Base-by-base conservation (phyloP, 306 rosid species). In the Purshia tridentata region DNA sequence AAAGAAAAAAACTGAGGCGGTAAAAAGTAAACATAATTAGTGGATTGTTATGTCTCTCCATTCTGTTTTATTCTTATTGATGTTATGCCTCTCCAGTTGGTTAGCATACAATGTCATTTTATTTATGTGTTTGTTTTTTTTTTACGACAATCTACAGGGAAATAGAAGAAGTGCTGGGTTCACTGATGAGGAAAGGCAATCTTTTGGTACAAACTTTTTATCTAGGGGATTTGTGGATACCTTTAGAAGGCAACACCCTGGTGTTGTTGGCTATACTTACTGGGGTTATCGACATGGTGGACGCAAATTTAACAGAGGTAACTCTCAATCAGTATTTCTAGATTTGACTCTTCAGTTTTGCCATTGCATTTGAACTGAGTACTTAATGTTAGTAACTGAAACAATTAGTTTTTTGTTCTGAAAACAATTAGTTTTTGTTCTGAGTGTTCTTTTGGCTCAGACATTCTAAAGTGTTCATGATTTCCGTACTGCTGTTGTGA, bases 81-180 rank as follows among this genome's bases (percentile, higher is more conserved):
- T 29, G 35, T 52, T 29, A 29, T 52, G 62, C 64, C 39, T 66
- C n/a, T 29, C 3, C 1, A 29, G 7, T 45, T 16, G 19, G 23
- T 45, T 11, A 8, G 47, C 70, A 67, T 42, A 15, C 22, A 12
- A 16, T 29, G 7, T 20, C 9, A 11, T 6, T 62, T n/a, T 37
- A 67, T 52, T n/a, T 35, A 35, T 67, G 6, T 6, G 12, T 46
- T 11, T 29, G 52, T 59, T 9, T 8, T 57, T 40, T 22, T 73
- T 56, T 62, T 63, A 55, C 65, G 78, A 1, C 56, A 70, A 29
- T 70, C 19, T 20, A 62, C 67, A 93, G 97, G 98, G 98, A 71
- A 93, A 93, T 77, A 88, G 58, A 88, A 86, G 91, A 83, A 93
- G 94, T 75, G 98, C 98, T 46, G 96, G 98, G 50, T 93, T 93